phyloP scores from a whole-genome alignment of 1,139 yeast species.

The Candida labiduridarum region DNA sequence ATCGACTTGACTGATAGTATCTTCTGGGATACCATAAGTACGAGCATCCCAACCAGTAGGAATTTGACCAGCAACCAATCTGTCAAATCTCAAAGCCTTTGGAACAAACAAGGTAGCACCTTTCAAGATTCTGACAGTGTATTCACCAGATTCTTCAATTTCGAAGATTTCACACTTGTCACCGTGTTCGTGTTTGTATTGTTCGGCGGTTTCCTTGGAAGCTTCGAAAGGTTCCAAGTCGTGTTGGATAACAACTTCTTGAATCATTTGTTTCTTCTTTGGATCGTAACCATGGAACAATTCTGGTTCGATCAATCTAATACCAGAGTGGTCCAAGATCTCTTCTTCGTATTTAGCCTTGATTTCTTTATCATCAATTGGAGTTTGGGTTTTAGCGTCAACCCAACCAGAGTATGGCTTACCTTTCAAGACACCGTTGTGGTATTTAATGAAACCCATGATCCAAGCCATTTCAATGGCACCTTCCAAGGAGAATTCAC shows the following conservation, averaged over 20 bases:
- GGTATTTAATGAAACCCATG: constrained; percentile 95
- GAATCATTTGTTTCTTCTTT: constrained; percentile 85
- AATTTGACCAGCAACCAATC: constrained; percentile 97
- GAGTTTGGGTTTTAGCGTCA: constrained; percentile 88
- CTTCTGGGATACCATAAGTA: constrained; percentile 93
- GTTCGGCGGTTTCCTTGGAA: constrained; percentile 92
- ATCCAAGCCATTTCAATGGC: constrained; percentile 99
- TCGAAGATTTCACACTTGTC: constrained; percentile 92
- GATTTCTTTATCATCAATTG: constrained; percentile 92
- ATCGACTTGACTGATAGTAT: constrained; percentile 90
- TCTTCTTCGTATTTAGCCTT: constrained; percentile 87
- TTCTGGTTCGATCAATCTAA: constrained; percentile 95
- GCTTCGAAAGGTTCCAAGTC: constrained; percentile 95
- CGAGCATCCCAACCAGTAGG: constrained; percentile 99
- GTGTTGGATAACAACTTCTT: constrained; percentile 94
- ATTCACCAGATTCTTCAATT: constrained; percentile 88
- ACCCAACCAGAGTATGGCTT: constrained; percentile 93
- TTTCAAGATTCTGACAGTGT: constrained; percentile 83
- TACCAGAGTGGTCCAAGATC: constrained; percentile 92
- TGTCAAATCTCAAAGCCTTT: constrained; percentile 92
- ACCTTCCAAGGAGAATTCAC: constrained; percentile 97
- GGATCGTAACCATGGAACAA: constrained; percentile 94
- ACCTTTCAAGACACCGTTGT: constrained; percentile 91
- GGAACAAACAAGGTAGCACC: constrained; percentile 93
- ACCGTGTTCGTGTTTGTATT: constrained; percentile 91